These are phyloP conservation scores for Phtheirospermum japonicum DNA, from an alignment of 257 asterid genomes.

Conservation along the genomic window DNA sequence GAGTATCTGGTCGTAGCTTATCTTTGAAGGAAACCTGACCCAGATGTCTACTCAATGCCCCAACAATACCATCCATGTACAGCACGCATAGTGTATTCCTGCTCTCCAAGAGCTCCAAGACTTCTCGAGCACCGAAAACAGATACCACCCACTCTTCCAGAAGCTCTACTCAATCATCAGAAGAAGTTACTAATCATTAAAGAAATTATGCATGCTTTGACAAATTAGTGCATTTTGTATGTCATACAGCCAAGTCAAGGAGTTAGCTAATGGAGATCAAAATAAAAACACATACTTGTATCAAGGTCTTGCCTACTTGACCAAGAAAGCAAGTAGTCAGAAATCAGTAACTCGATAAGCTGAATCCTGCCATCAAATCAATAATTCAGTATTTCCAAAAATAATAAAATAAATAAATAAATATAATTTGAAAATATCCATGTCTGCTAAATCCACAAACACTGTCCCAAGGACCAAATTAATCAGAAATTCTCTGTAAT, in stretches of 20 bases:
- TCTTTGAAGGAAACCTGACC: slow-evolving; percentile 53
- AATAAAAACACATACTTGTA: slow-evolving; percentile 42
- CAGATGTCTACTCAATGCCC: slow-evolving; percentile 60
- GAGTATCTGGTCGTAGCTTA: slow-evolving; percentile 53
- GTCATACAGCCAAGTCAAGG: slow-evolving; percentile 11
- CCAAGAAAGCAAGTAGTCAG: slow-evolving; percentile 75
- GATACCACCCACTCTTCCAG: slow-evolving; percentile 83
- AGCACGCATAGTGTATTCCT: slow-evolving; percentile 72
- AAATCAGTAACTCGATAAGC: slow-evolving; percentile 81
- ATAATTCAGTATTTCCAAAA: slow-evolving; percentile 8
- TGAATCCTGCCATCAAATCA: slow-evolving; percentile 75
- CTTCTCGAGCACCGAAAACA: slow-evolving; percentile 59
- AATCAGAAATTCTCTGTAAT: background rate
- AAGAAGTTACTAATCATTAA: slow-evolving; percentile 1
- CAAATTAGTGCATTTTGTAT: slow-evolving; percentile 4
- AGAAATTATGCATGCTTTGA: background rate
- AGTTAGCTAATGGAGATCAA: slow-evolving; percentile 14
- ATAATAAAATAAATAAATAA: background rate
- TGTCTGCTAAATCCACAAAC: background rate
- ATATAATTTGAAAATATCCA: background rate
- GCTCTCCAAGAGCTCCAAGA: slow-evolving; percentile 68
- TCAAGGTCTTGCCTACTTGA: slow-evolving; percentile 56
- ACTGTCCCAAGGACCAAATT: background rate
- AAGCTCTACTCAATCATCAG: slow-evolving; percentile 44
- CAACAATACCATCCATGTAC: slow-evolving; percentile 86